Evolutionary conservation across 1,139 yeast species (phyloP).

Genomic region (Yamadazyma friedrichii): DNA sequence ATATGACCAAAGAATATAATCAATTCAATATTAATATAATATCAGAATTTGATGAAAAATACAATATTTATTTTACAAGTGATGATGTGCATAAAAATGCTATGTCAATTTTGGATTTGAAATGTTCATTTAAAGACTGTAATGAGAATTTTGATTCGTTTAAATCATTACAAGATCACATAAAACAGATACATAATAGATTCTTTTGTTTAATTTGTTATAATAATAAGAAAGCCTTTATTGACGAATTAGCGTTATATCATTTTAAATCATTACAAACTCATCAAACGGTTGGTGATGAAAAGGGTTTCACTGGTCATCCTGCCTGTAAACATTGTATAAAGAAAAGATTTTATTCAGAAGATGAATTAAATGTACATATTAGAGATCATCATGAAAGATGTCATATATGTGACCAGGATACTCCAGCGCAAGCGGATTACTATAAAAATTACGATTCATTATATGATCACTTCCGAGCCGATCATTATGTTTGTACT

Average conservation of each 20-base stretch:
- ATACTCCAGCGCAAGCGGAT: conserved; percentile 63
- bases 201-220: conserved; percentile 75
- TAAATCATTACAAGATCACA: conserved; percentile 65
- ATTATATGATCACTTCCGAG: conserved; percentile 70
- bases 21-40: conserved; percentile 33
- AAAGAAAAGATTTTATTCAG: conserved; percentile 76
- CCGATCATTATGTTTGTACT: conserved; percentile 73
- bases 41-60: conserved; percentile 39
- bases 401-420: conserved; percentile 85
- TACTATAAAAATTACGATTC: conserved; percentile 77
- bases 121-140: conserved; percentile 63
- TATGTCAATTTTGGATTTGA: conserved; percentile 50
- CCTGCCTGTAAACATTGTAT: conserved; percentile 86
- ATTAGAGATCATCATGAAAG: conserved; percentile 83
- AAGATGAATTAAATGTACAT: conserved; percentile 81
- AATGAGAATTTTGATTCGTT: conserved; percentile 42
- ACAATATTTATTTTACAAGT: conserved; percentile 53
- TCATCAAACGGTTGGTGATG: conserved; percentile 71
- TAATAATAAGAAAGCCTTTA: conserved; percentile 71
- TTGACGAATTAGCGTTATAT: conserved; percentile 65
- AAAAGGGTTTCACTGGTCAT: conserved; percentile 80
- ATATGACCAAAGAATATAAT: conserved; percentile 35
- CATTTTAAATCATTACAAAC: conserved; percentile 59
- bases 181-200: conserved; percentile 58
- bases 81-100: conserved; percentile 41